These are phyloP conservation scores for Diutina neorugosa DNA, from an alignment of 1,139 yeast species.

Conservation along the genomic window DNA sequence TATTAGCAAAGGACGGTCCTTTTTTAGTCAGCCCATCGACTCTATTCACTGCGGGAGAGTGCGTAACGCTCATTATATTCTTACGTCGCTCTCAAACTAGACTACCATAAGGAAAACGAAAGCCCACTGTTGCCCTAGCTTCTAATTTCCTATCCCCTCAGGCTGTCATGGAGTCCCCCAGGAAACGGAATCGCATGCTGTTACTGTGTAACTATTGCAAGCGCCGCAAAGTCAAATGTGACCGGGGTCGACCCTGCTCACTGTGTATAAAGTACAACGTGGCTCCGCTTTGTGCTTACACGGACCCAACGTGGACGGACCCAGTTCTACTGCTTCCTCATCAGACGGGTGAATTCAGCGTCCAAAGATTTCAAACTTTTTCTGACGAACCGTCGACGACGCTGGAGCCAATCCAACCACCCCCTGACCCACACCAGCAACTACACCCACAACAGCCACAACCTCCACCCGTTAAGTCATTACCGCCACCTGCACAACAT, in stretches of 20 bases:
- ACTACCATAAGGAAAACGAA: background rate
- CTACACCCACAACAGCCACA: background rate
- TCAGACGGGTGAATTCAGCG: background rate
- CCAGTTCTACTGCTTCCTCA: background rate
- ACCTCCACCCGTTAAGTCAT: background rate
- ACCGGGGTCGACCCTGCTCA: conserved; percentile 17
- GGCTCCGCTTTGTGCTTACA: conserved; percentile 19
- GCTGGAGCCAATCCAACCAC: background rate
- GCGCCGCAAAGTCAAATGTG: conserved; percentile 19
- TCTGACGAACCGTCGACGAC: background rate
- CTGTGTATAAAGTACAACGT: conserved; percentile 16
- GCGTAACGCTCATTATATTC: background rate
- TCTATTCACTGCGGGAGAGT: background rate
- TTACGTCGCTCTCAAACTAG: background rate
- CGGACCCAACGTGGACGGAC: conserved; percentile 8
- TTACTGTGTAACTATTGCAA: conserved; percentile 19
- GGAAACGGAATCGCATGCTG: conserved; percentile 18
- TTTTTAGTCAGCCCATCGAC: background rate
- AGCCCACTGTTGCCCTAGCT: background rate
- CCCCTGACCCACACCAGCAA: background rate
- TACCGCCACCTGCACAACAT: background rate
- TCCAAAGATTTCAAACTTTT: background rate
- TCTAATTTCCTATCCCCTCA: background rate
- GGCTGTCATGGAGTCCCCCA: conserved; percentile 4
- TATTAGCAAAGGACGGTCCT: background rate